Evolutionary conservation across 73 alveolate genomes (phyloP), one percentile per base, ranked within the genome.

Genomic region (Blepharisma japonicum): DNA sequence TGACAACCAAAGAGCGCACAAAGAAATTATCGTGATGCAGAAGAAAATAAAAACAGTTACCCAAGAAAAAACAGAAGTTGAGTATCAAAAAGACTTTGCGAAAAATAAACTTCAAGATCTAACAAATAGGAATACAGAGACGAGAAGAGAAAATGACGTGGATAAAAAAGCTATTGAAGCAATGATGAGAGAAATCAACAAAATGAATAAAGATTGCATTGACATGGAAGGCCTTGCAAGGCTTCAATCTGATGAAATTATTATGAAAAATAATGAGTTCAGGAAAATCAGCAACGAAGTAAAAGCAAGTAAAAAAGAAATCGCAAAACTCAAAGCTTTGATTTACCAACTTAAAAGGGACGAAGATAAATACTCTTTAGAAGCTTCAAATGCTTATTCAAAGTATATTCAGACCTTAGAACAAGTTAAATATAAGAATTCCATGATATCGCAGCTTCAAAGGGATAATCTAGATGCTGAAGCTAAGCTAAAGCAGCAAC

Each of bases 331-430:
- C 47, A 71, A 80, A 47, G 83, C 81, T 51, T 71, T 90, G 79
- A 93, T 93, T 53, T 56, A 70, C 45, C 85, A 93, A 56, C 70
- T 90, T 45, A 89, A 93, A 80, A 93, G 88, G 56, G 97, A 93
- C 55, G 89, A 90, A 85, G 85, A 93, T 25, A 90, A 91, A 56
- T 93, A 93, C 82, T 96, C 97, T 77, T 85, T 85, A 45, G 97
- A 93, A 74, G 99, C 99, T 38, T 96, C 99, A 5, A 87, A 92
- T 78, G 99, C 99, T 5, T 94, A 96, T 85, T 96, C 98, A 82
- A 95, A 94, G 70, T 95, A 92, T 77, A 90, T 93, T 71, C 94
- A 96, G 68, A 90, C 97, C 83, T 81, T 93, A 72, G 99, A 96
- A 79, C 92, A 96, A 81, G 96, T 96, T 51, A 96, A 96, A 83